These are phyloP conservation scores for Erodium maritimum DNA, from an alignment of 345 rosid species.

Conservation along the genomic window DNA sequence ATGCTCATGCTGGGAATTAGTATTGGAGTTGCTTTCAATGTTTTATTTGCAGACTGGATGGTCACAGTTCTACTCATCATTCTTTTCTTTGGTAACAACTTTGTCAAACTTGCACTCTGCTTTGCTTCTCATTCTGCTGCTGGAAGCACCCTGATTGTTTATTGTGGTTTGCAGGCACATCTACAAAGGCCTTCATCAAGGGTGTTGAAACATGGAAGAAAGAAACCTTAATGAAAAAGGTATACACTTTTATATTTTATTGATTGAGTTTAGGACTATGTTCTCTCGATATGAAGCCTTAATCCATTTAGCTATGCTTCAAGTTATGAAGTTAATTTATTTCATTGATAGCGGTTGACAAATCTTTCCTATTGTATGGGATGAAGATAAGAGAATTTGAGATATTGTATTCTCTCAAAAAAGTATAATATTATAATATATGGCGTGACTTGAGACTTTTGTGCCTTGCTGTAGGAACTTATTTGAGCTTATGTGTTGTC, in stretches of 20 bases:
- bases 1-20: slow-evolving; percentile 86
- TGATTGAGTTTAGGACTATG: neutral
- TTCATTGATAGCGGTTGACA: no score
- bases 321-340: no score
- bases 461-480: no score
- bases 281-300: no score
- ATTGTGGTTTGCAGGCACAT: slow-evolving; percentile 20
- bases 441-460: no score
- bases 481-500: neutral
- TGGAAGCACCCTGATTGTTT: slow-evolving; percentile 1
- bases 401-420: no score
- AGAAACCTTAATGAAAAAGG: slow-evolving; percentile 36
- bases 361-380: no score
- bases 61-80: slow-evolving; percentile 73
- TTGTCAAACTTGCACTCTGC: neutral
- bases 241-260: neutral
- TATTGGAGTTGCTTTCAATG: slow-evolving; percentile 63
- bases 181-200: slow-evolving; percentile 33
- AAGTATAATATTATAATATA: no score
- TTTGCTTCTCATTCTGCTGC: slow-evolving; percentile 1
- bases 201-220: slow-evolving; percentile 38
- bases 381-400: no score
- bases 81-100: slow-evolving; percentile 53
- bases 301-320: no score
- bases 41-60: slow-evolving; percentile 75